Conservation (phyloP, 768 basidiomycete genomes). For the Boletus insuetus region DNA sequence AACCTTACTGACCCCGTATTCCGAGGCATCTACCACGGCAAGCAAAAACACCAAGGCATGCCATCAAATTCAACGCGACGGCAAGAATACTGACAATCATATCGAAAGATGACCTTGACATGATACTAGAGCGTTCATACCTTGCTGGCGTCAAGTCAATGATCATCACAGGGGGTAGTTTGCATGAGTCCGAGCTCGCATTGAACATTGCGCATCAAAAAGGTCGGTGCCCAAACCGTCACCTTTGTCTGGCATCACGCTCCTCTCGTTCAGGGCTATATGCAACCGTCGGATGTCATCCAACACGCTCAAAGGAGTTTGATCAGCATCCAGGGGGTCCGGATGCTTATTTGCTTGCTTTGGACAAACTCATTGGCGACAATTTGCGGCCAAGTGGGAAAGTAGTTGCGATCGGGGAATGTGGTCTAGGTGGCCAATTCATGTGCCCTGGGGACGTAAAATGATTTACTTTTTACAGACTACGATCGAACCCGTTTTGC, state of each 20-base stretch:
- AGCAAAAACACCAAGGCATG: slow-evolving; percentile 48
- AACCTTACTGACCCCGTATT: slow-evolving; percentile 61
- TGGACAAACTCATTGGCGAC: slow-evolving; percentile 52
- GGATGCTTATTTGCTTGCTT: slow-evolving; percentile 55
- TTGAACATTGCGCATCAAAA: slow-evolving; percentile 57
- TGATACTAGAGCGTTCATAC: slow-evolving; percentile 53
- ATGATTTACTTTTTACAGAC: slow-evolving; percentile 40
- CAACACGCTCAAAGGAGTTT: slow-evolving; percentile 71
- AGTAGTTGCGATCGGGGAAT: slow-evolving; percentile 75
- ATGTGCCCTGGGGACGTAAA: not conserved
- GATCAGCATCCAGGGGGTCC: slow-evolving; percentile 54
- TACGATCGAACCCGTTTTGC: slow-evolving; percentile 76
- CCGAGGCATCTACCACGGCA: slow-evolving; percentile 48
- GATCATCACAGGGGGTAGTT: slow-evolving; percentile 74
- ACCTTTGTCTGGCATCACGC: not conserved
- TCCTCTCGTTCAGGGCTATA: slow-evolving; percentile 46
- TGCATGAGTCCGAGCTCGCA: slow-evolving; percentile 60
- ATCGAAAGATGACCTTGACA: slow-evolving; percentile 57
- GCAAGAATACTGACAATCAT: not conserved
- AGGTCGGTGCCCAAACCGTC: slow-evolving; percentile 33
- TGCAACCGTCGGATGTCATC: slow-evolving; percentile 79
- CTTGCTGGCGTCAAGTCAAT: slow-evolving; percentile 63
- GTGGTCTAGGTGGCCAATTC: slow-evolving; percentile 60
- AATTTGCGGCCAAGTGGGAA: slow-evolving; percentile 53
- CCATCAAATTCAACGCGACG: not conserved